Evolutionary conservation across 371 early-diverging fungal species (phyloP).

Genomic region (Mortierella sp.): DNA sequence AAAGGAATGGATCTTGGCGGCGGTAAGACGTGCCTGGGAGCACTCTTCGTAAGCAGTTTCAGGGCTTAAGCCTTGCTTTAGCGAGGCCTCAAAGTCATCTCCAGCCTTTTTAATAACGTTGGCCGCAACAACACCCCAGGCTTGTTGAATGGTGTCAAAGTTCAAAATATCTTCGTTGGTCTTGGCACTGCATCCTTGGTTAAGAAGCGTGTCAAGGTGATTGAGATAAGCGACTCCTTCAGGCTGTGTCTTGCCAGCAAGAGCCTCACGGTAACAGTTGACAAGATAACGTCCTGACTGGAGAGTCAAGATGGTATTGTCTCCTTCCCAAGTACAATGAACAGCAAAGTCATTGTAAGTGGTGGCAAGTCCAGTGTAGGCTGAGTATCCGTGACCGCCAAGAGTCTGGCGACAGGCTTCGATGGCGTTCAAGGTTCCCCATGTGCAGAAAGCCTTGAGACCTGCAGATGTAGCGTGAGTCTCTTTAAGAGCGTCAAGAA

Average conservation of each 20-base stretch:
- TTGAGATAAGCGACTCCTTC: conserved; percentile 87
- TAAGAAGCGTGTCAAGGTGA: conserved; percentile 64
- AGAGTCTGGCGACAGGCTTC: conserved; percentile 92
- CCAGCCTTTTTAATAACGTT: conserved; percentile 87
- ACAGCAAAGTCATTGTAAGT: conserved; percentile 93
- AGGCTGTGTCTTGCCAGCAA: conserved; percentile 80
- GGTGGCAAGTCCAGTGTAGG: conserved; percentile 89
- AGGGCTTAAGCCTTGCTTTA: conserved; percentile 74
- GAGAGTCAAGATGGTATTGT: conserved; percentile 91
- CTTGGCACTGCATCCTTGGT: conserved; percentile 66
- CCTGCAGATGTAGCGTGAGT: conserved; percentile 94
- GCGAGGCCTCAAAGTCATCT: conserved; percentile 78
- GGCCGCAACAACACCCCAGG: conserved; percentile 88
- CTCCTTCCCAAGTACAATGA: conserved; percentile 95
- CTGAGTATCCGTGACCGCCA: conserved; percentile 95
- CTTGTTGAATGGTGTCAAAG: conserved; percentile 78
- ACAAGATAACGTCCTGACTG: conserved; percentile 93
- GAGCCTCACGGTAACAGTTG: conserved; percentile 81
- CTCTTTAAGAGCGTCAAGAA: conserved; percentile 86
- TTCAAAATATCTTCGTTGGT: conserved; percentile 69
- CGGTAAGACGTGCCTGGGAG: conserved; percentile 85
- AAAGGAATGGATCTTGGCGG: conserved; percentile 89
- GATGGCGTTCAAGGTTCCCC: conserved; percentile 84
- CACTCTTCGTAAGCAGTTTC: conserved; percentile 91
- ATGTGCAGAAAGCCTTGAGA: conserved; percentile 94